Conservation (phyloP, 2,329 filamentous ascomycete genomes). For the Beauveria asiatica region DNA sequence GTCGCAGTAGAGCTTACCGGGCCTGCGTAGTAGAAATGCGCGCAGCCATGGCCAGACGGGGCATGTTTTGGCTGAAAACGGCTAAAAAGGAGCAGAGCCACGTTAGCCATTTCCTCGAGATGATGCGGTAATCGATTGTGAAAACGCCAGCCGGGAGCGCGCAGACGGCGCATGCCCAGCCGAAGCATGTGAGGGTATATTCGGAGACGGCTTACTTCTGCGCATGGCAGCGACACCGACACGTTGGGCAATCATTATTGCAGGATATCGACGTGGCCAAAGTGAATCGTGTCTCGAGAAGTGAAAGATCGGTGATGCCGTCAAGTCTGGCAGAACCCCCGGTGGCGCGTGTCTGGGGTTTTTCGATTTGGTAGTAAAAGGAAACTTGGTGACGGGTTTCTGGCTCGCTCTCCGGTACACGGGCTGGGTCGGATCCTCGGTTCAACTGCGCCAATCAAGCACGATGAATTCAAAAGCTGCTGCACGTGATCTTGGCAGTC, state of each 20-base stretch:
- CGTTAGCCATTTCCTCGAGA: neutral
- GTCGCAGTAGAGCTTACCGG: constrained; percentile 30
- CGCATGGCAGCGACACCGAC: constrained; percentile 51
- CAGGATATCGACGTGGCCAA: constrained; percentile 15
- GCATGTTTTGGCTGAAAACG: constrained; percentile 38
- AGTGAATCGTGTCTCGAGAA: neutral
- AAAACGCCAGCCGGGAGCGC: neutral
- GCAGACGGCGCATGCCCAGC: neutral
- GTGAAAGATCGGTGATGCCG: constrained; percentile 14
- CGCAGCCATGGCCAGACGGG: constrained; percentile 36
- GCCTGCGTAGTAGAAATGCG: constrained; percentile 34
- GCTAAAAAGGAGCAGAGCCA: constrained; percentile 2
- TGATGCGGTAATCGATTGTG: neutral
- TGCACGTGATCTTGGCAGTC: constrained; percentile 15
- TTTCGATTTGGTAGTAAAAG: neutral
- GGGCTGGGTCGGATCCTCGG: constrained; percentile 35
- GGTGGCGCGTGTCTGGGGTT: neutral
- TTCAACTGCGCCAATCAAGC: constrained; percentile 31
- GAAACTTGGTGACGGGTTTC: constrained; percentile 13
- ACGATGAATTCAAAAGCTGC: constrained; percentile 30
- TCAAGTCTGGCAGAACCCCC: constrained; percentile 3
- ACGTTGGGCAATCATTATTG: constrained; percentile 46
- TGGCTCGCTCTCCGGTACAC: constrained; percentile 9
- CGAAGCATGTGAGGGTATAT: constrained; percentile 4
- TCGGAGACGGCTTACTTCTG: constrained; percentile 37